These are phyloP conservation scores for Hysterium pulicare DNA, from an alignment of 2,329 filamentous ascomycete species.

Conservation along the genomic window DNA sequence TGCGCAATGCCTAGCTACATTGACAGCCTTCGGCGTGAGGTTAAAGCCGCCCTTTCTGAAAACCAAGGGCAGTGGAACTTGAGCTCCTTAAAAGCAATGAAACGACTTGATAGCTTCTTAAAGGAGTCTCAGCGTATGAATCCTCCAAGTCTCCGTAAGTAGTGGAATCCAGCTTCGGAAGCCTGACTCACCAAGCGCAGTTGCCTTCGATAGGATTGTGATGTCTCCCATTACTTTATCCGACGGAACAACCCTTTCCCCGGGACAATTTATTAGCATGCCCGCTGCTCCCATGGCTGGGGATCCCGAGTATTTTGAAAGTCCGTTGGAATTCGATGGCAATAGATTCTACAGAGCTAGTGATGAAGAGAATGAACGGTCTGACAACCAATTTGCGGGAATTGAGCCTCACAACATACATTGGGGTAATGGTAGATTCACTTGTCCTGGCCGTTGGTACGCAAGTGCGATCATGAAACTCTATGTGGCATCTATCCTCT, in stretches of 20 bases:
- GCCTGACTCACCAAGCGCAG: no score
- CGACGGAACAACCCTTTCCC: conserved; percentile 5
- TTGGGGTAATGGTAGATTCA: conserved; percentile 13
- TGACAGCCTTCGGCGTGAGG: no score
- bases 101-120: conserved; percentile 6
- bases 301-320: conserved; percentile 5
- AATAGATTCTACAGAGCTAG: conserved; percentile 1
- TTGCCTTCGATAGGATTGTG: neutral
- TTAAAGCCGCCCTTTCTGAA: no score
- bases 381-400: no score
- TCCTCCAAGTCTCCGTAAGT: conserved; percentile 1
- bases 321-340: conserved; percentile 1
- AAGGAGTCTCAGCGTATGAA: conserved; percentile 8
- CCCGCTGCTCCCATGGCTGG: conserved; percentile 4
- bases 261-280: conserved; percentile 5
- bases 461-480: conserved; percentile 17
- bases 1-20: no score
- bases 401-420: conserved; percentile 5
- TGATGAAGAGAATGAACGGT: conserved; percentile 1
- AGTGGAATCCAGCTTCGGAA: no score
- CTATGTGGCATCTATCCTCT: conserved; percentile 10
- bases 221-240: neutral
- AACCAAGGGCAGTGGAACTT: no score
- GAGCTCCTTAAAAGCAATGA: no score
- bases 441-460: conserved; percentile 18